Evolutionary conservation across 2,329 filamentous ascomycete species (phyloP).

Genomic region (Tolypocladium ophioglossoides): DNA sequence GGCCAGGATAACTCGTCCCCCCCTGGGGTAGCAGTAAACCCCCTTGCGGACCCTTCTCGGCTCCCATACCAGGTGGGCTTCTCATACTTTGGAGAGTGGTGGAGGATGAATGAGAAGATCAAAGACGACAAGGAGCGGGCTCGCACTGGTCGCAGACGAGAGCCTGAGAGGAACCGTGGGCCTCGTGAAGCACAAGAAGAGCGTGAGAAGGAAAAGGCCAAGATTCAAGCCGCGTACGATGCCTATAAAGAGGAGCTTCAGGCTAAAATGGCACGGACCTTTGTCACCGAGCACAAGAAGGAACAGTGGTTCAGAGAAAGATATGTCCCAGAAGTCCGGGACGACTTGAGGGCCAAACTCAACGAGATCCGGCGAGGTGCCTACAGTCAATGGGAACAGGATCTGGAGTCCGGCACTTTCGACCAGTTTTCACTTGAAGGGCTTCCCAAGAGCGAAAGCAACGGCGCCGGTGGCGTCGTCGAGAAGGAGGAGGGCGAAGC

Average conservation of each 20-base stretch:
- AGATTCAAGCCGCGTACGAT: conserved; percentile 63
- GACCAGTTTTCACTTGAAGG: conserved; percentile 93
- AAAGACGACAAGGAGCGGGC: conserved; percentile 70
- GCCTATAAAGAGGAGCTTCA: conserved; percentile 58
- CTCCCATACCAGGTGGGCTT: conserved; percentile 75
- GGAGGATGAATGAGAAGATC: conserved; percentile 70
- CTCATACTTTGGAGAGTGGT: conserved; percentile 81
- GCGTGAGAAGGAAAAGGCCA: conserved; percentile 66
- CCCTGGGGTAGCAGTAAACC: conserved; percentile 44
- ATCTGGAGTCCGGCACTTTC: conserved; percentile 75
- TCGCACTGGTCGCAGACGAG: conserved; percentile 57
- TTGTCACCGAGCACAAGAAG: conserved; percentile 84
- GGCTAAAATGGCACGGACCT: conserved; percentile 73
- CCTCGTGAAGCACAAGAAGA: conserved; percentile 60
- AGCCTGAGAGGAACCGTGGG: conserved; percentile 51
- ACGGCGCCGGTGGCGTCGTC: conserved; percentile 71
- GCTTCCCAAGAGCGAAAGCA: conserved; percentile 85
- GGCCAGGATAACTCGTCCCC: conserved; percentile 49
- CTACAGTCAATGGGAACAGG: conserved; percentile 82
- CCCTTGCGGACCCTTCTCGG: conserved; percentile 59
- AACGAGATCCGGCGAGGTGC: conserved; percentile 68
- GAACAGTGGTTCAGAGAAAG: conserved; percentile 98
- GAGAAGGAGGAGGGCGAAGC: conserved; percentile 96
- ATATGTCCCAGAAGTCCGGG: conserved; percentile 75
- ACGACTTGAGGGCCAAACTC: conserved; percentile 63